phyloP scores from a whole-genome alignment of 2,329 filamentous ascomycete species.

The Ceratocystis ficicola region DNA sequence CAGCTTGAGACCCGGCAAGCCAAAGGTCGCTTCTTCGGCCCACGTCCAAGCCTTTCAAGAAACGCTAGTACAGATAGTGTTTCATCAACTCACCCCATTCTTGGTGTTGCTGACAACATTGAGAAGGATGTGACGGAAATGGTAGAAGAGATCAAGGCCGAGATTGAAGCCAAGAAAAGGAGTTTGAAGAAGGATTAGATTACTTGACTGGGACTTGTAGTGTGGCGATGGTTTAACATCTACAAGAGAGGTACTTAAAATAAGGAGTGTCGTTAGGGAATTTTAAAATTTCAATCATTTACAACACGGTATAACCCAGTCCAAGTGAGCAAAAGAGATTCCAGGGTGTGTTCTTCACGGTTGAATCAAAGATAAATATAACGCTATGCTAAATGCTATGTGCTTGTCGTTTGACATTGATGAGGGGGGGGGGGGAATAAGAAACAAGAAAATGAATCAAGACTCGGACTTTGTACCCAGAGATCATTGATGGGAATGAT shows the following conservation, averaged over 20 bases:
- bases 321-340: too few species aligned
- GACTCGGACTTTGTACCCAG: neutral
- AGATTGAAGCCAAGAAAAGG: constrained; percentile 44
- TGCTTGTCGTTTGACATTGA: neutral
- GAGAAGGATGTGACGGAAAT: constrained; percentile 66
- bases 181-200: constrained; percentile 10
- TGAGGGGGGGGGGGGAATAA: neutral
- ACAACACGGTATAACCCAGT: too few species aligned
- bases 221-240: neutral
- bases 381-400: constrained; percentile 8
- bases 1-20: constrained; percentile 46
- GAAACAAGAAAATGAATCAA: constrained; percentile 12
- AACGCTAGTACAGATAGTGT: constrained; percentile 47
- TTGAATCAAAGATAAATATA: neutral
- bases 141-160: constrained; percentile 58
- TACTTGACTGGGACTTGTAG: neutral
- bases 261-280: too few species aligned
- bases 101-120: constrained; percentile 70
- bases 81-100: constrained; percentile 46
- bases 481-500: neutral
- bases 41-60: constrained; percentile 31
- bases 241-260: too few species aligned
- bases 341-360: neutral
- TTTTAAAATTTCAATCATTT: too few species aligned
- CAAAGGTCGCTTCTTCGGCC: constrained; percentile 33